phyloP scores from a whole-genome alignment of 179 eudicot genomes.

The Patellifolia procumbens region DNA sequence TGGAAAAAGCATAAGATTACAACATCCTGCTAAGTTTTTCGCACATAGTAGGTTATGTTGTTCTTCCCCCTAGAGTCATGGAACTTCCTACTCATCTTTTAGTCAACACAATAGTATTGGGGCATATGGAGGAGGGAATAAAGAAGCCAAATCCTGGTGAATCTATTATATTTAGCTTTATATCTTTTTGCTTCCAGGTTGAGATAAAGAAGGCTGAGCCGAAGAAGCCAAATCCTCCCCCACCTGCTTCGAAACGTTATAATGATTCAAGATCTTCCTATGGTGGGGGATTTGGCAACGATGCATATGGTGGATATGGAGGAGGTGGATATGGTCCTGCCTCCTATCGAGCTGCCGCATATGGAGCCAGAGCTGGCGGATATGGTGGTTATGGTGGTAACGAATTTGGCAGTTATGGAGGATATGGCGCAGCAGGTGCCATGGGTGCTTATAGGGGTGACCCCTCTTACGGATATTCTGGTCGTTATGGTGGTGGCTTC shows the following conservation, averaged over 20 bases:
- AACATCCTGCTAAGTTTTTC: not conserved
- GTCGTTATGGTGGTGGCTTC: slow-evolving; percentile 52
- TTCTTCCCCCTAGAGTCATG: not conserved
- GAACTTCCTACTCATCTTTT: not conserved
- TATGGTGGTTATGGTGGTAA: slow-evolving; percentile 48
- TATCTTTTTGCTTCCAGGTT: slow-evolving; percentile 38
- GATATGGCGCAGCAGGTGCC: slow-evolving; percentile 43
- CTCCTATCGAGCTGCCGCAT: slow-evolving; percentile 15
- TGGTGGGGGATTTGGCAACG: slow-evolving; percentile 41
- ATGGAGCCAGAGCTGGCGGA: slow-evolving; percentile 44
- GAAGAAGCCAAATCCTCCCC: slow-evolving; percentile 54
- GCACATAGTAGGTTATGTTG: not conserved
- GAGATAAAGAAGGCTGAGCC: slow-evolving; percentile 69
- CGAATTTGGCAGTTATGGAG: slow-evolving; percentile 48
- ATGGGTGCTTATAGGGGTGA: slow-evolving; percentile 54
- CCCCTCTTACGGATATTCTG: slow-evolving; percentile 42
- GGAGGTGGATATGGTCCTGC: slow-evolving; percentile 39
- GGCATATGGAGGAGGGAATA: no score
- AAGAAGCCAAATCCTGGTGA: no score
- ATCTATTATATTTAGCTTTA: not conserved
- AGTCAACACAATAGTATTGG: not conserved
- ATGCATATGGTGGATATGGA: slow-evolving; percentile 41
- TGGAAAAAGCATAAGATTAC: not conserved
- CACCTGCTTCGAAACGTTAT: slow-evolving; percentile 40
- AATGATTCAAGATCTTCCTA: slow-evolving; percentile 42